A percentile compares a stretch with the other conserved stretches of the same genome.
These are phyloP conservation scores for Friedmanniomyces simplex DNA, from an alignment of 495 filamentous ascomycete genomes.

Conservation along the genomic window DNA sequence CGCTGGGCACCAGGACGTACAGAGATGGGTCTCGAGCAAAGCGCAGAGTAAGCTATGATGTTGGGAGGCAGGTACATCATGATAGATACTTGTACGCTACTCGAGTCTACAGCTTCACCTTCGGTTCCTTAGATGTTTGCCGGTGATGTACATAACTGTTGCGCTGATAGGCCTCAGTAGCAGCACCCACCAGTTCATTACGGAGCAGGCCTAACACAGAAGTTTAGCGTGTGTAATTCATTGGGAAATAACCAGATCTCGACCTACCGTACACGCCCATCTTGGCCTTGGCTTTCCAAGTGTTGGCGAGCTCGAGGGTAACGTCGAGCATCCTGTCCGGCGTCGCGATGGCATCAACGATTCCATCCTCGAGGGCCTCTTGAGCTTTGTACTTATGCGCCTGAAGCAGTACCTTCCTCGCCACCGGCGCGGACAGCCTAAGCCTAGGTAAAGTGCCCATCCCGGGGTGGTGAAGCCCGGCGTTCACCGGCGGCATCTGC, in stretches of 20 bases:
- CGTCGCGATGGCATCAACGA: slow-evolving; percentile 39
- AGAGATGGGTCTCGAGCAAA: slow-evolving; percentile 27
- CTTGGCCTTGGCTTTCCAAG: slow-evolving; percentile 36
- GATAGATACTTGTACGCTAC: too few relatives aligned
- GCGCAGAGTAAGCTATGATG: not conserved
- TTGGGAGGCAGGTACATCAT: not conserved
- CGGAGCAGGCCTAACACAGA: slow-evolving; percentile 26
- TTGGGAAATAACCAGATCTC: not conserved
- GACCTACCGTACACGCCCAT: slow-evolving; percentile 37
- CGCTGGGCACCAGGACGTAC: slow-evolving; percentile 27
- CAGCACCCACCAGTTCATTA: slow-evolving; percentile 40
- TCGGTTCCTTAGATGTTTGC: not conserved
- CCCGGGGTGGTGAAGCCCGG: slow-evolving; percentile 40
- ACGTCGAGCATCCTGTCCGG: slow-evolving; percentile 37
- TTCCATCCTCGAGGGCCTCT: slow-evolving; percentile 37
- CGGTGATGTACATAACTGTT: slow-evolving; percentile 6
- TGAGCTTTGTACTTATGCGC: slow-evolving; percentile 39
- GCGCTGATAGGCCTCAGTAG: slow-evolving; percentile 28
- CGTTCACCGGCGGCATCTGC: slow-evolving; percentile 39
- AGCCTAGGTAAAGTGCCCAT: slow-evolving; percentile 38
- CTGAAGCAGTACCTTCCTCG: slow-evolving; percentile 40
- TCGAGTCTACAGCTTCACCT: not conserved
- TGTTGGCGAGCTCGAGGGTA: slow-evolving; percentile 31
- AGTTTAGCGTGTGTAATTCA: not conserved
- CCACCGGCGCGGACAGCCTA: slow-evolving; percentile 37